These are phyloP conservation scores for Fusarium goolgardi DNA, from an alignment of 2,329 filamentous ascomycete genomes.

Conservation along the genomic window DNA sequence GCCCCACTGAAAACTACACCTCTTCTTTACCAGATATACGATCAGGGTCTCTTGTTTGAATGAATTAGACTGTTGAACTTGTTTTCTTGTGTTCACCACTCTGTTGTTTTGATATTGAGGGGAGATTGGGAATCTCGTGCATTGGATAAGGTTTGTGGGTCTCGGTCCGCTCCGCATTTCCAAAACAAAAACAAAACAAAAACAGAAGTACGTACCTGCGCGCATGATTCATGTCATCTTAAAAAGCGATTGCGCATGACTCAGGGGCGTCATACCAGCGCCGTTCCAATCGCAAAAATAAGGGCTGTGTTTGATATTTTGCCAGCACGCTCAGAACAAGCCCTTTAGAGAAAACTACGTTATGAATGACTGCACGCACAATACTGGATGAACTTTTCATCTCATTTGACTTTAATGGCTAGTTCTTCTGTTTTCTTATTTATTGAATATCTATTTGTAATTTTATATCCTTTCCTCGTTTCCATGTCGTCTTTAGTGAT, in stretches of 20 bases:
- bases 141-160: neutral
- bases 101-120: neutral
- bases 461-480: neutral
- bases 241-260: no score
- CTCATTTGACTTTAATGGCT: neutral
- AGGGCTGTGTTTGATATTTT: neutral
- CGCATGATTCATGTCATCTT: accelerated
- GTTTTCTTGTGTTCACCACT: neutral
- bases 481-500: neutral
- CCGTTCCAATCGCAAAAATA: neutral
- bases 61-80: neutral
- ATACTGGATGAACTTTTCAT: neutral
- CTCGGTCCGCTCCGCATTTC: neutral
- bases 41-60: neutral
- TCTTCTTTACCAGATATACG: neutral
- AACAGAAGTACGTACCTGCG: neutral
- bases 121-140: neutral
- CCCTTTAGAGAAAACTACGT: neutral
- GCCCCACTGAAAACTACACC: neutral
- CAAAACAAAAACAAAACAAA: no score
- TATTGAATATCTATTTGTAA: neutral
- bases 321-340: neutral
- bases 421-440: neutral
- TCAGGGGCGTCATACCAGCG: accelerated
- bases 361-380: neutral